phyloP scores from a whole-genome alignment of 2,329 filamentous ascomycete species.

The Trichoderma cornu-damae region DNA sequence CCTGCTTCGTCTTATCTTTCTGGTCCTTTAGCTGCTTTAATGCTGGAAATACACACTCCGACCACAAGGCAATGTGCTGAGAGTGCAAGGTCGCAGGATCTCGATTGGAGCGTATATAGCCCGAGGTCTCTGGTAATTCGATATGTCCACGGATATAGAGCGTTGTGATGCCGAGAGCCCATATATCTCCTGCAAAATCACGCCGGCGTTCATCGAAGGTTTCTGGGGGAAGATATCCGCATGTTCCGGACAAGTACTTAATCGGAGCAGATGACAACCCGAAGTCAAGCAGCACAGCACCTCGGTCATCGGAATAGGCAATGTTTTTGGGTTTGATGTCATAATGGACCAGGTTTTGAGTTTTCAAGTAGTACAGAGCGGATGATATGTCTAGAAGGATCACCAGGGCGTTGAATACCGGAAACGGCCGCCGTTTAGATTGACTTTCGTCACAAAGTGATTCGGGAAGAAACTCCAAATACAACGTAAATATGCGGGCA shows the following conservation, averaged over 20 bases:
- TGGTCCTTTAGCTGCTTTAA: background rate
- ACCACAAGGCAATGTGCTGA: too few species aligned
- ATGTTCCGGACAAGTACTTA: background rate
- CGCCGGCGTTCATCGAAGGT: background rate
- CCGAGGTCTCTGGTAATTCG: too few species aligned
- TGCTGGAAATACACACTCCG: too few species aligned
- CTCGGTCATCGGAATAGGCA: background rate
- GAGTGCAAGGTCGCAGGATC: too few species aligned
- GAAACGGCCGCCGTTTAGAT: background rate
- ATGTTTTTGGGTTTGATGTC: slow-evolving; percentile 5
- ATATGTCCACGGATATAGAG: background rate
- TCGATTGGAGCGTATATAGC: too few species aligned
- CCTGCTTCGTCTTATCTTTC: background rate
- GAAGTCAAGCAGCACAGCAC: slow-evolving; percentile 13
- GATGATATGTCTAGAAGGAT: background rate
- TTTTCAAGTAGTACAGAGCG: background rate
- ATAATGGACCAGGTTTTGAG: background rate
- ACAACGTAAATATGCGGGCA: background rate
- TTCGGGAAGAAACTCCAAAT: background rate
- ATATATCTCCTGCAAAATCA: slow-evolving; percentile 1
- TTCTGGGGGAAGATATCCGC: slow-evolving; percentile 1
- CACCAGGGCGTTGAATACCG: background rate
- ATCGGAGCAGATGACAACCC: background rate
- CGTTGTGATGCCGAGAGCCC: background rate
- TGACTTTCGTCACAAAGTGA: background rate